These are phyloP conservation scores for Letharia columbiana DNA, from an alignment of 495 filamentous ascomycete species.

Conservation along the genomic window DNA sequence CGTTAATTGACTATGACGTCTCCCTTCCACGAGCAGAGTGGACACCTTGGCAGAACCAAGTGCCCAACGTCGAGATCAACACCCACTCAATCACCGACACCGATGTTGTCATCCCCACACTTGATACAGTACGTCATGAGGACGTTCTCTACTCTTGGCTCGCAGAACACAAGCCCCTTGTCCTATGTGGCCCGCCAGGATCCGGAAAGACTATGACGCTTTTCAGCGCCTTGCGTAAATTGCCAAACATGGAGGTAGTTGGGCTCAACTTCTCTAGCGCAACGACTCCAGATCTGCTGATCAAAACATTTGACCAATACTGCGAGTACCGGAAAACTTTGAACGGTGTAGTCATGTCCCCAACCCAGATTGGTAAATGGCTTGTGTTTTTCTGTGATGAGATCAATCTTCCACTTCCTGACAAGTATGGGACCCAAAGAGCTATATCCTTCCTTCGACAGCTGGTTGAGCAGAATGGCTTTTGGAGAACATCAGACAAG, in stretches of 20 bases:
- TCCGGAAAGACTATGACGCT: slow-evolving; percentile 99
- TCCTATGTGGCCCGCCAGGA: slow-evolving; percentile 94
- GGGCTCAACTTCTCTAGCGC: slow-evolving; percentile 99
- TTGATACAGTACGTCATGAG: slow-evolving; percentile 95
- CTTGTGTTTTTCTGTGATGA: slow-evolving; percentile 98
- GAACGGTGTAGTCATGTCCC: slow-evolving; percentile 90
- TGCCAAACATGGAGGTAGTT: slow-evolving; percentile 97
- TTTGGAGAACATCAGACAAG: slow-evolving; percentile 96
- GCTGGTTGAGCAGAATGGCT: slow-evolving; percentile 95
- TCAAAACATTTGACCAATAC: slow-evolving; percentile 99
- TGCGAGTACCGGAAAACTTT: slow-evolving; percentile 98
- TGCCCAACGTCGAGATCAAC: slow-evolving; percentile 90
- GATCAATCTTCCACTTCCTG: slow-evolving; percentile 96
- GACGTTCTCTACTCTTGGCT: slow-evolving; percentile 98
- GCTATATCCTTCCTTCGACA: slow-evolving; percentile 96
- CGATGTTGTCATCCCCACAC: slow-evolving; percentile 92
- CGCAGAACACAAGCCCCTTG: slow-evolving; percentile 91
- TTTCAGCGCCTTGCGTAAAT: slow-evolving; percentile 89
- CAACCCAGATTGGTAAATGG: slow-evolving; percentile 94
- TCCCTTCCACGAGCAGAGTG: slow-evolving; percentile 78
- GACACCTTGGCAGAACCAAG: slow-evolving; percentile 87
- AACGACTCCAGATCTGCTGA: slow-evolving; percentile 90
- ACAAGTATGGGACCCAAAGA: slow-evolving; percentile 94
- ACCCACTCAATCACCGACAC: slow-evolving; percentile 96
- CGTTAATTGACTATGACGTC: slow-evolving; percentile 93